Conservation (phyloP, 2,329 filamentous ascomycete genomes). For the Cladosporium colombiae region DNA sequence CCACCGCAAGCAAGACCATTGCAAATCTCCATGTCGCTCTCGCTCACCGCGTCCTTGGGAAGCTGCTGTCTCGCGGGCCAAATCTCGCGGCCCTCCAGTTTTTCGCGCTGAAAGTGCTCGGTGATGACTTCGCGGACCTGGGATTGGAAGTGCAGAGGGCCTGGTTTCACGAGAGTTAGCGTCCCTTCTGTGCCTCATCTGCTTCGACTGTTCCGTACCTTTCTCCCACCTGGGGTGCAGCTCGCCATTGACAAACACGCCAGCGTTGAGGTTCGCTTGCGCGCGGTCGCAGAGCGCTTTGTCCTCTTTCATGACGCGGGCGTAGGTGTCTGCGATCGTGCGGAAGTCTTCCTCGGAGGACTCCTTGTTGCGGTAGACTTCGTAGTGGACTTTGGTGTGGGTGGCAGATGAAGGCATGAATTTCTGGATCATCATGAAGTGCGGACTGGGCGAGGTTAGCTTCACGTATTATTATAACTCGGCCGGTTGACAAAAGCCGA, state of each 20-base stretch:
- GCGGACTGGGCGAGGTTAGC: slow-evolving; percentile 32
- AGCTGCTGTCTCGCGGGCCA: slow-evolving; percentile 50
- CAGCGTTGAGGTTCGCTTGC: slow-evolving; percentile 60
- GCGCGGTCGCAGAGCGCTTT: slow-evolving; percentile 60
- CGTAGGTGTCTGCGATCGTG: slow-evolving; percentile 59
- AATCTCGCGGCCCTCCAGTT: slow-evolving; percentile 48
- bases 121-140: slow-evolving; percentile 48
- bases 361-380: slow-evolving; percentile 57
- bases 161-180: slow-evolving; percentile 45
- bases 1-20: slow-evolving; percentile 12
- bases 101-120: slow-evolving; percentile 51
- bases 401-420: slow-evolving; percentile 57
- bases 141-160: slow-evolving; percentile 56
- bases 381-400: slow-evolving; percentile 58
- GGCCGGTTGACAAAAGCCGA: too few relatives aligned
- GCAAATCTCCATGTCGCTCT: slow-evolving; percentile 27
- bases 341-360: slow-evolving; percentile 57
- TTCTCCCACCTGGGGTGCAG: slow-evolving; percentile 51
- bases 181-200: too few relatives aligned
- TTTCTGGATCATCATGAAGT: slow-evolving; percentile 63
- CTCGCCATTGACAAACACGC: slow-evolving; percentile 61
- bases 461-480: neutral
- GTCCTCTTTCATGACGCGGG: slow-evolving; percentile 62
- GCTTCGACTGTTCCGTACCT: slow-evolving; percentile 16
- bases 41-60: slow-evolving; percentile 11